Evolutionary conservation across 2,329 filamentous ascomycete genomes (phyloP), one percentile per base, ranked within the genome.

Genomic region (Cercospora janseana): DNA sequence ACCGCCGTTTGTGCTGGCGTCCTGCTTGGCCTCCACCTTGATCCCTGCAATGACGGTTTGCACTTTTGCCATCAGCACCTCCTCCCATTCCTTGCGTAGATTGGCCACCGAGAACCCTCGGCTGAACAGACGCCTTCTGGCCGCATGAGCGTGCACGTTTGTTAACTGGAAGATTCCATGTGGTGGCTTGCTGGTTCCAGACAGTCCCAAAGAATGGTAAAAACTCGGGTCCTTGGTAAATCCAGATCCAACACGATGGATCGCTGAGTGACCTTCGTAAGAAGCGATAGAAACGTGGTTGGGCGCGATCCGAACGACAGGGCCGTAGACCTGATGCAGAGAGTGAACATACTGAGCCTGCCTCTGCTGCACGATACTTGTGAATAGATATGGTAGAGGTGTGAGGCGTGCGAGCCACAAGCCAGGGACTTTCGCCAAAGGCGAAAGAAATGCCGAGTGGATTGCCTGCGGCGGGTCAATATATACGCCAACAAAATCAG

Each of bases 241-340:
- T 6, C 26, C 26, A 12, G 26, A 27, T 6, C 26, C 26, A 27
- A 27, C 12, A 12, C 26, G 26, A 27, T 27, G 26, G 12, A 27
- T 12, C 6, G 26, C 26, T 27, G 26, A 6, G 12, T 27, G 26
- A 6, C 26, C 26, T 6, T 27, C 26, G 6, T 6, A 27, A 27
- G 26, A 27, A 6, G 26, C 26, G 6, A 27, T 27, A 6, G 26
- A 27, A 12, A 27, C 26, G 12, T 27, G 26, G 49, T 74, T 66
- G 1, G 75, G 74, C 3, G 68, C 69, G 31, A 76, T 64, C 9
- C 76, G 70, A 4, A 78, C 73, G 10, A 75, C 64, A 1, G 66
- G 63, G 4, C 74, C 74, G 55, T 72, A 72, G 24, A 57, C 46
- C 3, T 60, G 48, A 56, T 73, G 71, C 4, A 72, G 55, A 8